These are phyloP conservation scores for Eustoma russellianum DNA, from an alignment of 257 asterid species.

Conservation along the genomic window DNA sequence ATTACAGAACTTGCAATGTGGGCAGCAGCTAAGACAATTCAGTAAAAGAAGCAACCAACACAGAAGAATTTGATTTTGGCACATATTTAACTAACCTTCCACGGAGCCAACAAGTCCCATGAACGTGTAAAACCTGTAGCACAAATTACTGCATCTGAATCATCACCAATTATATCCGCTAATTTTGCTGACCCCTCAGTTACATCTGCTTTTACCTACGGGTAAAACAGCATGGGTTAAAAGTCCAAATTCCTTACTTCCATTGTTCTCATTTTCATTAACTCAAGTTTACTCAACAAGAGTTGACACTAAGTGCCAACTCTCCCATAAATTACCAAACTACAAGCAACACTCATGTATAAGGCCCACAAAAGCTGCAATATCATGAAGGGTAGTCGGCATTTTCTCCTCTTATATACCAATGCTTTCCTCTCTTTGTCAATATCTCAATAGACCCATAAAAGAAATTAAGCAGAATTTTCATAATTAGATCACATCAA, in stretches of 20 bases:
- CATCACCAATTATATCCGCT: conserved; percentile 79
- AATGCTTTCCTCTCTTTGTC: too few relatives aligned
- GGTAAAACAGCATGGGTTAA: neutral
- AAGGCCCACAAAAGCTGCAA: too few relatives aligned
- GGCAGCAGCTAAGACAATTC: neutral
- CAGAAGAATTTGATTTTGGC: neutral
- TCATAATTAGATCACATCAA: too few relatives aligned
- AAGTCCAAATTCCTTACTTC: neutral
- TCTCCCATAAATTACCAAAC: too few relatives aligned
- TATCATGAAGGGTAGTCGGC: too few relatives aligned
- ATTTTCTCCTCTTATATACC: too few relatives aligned
- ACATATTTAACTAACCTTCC: conserved; percentile 49
- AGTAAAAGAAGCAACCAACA: neutral
- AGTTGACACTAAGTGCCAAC: neutral
- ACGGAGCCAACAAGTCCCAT: conserved; percentile 72
- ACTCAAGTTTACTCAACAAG: neutral
- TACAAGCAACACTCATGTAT: too few relatives aligned
- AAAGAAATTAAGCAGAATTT: too few relatives aligned
- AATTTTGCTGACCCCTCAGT: conserved; percentile 73
- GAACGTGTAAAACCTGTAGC: conserved; percentile 87
- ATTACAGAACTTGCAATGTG: neutral
- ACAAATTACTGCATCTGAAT: conserved; percentile 88
- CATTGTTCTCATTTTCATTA: too few relatives aligned
- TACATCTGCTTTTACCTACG: conserved; percentile 89
- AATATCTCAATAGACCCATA: too few relatives aligned